These are phyloP conservation scores for Pseudozyma hubeiensis DNA, from an alignment of 1,284 basidiomycete species.

Conservation along the genomic window DNA sequence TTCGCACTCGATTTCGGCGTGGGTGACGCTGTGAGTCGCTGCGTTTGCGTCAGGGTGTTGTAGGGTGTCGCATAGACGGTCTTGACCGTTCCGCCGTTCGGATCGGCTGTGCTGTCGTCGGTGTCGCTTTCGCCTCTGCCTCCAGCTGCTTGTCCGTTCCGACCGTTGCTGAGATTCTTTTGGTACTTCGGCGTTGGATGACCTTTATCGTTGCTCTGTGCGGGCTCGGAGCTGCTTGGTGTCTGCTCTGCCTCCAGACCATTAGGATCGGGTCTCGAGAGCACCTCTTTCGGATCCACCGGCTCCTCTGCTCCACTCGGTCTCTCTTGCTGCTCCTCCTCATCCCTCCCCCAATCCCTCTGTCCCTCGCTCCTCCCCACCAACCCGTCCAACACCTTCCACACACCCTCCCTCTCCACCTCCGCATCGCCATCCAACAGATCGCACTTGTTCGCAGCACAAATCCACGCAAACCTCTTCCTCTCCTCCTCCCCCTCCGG, in stretches of 20 bases:
- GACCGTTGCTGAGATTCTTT: not conserved
- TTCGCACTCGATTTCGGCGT: not conserved
- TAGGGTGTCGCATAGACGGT: slow-evolving; percentile 33
- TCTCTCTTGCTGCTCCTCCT: slow-evolving; percentile 1
- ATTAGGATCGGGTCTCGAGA: slow-evolving; percentile 41
- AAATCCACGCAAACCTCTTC: slow-evolving; percentile 60
- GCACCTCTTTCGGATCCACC: slow-evolving; percentile 33
- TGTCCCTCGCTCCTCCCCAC: slow-evolving; percentile 16
- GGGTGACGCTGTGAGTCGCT: slow-evolving; percentile 19
- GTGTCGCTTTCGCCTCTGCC: slow-evolving; percentile 2
- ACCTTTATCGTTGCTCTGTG: not conserved
- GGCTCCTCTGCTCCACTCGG: slow-evolving; percentile 28
- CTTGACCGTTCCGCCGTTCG: slow-evolving; percentile 31
- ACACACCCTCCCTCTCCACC: slow-evolving; percentile 16
- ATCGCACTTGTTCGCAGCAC: slow-evolving; percentile 57
- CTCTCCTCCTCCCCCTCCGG: slow-evolving; percentile 31
- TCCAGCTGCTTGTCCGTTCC: not conserved
- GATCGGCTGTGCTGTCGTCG: slow-evolving; percentile 6
- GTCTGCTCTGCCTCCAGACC: not conserved
- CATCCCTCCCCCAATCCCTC: slow-evolving; percentile 31
- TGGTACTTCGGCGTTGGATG: slow-evolving; percentile 4
- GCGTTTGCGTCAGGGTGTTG: slow-evolving; percentile 16
- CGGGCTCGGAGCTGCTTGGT: not conserved
- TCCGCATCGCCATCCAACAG: slow-evolving; percentile 6
- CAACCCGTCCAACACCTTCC: slow-evolving; percentile 26